Conservation (phyloP, 768 basidiomycete species). For the Hygrocybe punicea region DNA sequence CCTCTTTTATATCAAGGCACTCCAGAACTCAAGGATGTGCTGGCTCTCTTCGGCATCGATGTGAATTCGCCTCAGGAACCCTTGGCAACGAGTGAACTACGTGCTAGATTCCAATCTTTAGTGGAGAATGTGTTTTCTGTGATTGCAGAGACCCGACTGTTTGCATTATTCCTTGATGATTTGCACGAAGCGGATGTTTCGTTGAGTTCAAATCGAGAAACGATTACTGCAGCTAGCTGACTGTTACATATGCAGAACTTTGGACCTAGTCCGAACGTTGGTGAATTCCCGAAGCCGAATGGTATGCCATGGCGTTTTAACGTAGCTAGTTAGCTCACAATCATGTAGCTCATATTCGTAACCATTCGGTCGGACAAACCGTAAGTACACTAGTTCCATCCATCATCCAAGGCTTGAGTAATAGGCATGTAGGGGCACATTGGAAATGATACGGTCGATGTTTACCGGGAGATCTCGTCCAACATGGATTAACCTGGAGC, state of each 20-base stretch:
- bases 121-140: constrained; percentile 69
- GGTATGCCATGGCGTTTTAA: constrained; percentile 35
- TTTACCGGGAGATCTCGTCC: constrained; percentile 55
- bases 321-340: neutral
- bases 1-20: constrained; percentile 69
- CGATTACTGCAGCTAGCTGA: constrained; percentile 1
- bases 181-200: constrained; percentile 73
- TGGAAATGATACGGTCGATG: constrained; percentile 53
- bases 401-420: constrained; percentile 1
- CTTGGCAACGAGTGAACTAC: constrained; percentile 56
- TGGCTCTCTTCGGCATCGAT: constrained; percentile 52
- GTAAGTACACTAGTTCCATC: constrained; percentile 32
- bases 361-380: constrained; percentile 56
- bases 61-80: constrained; percentile 52
- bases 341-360: constrained; percentile 55
- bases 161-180: constrained; percentile 71
- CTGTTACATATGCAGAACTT: constrained; percentile 40
- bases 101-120: constrained; percentile 66
- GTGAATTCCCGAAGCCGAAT: constrained; percentile 64
- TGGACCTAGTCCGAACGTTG: constrained; percentile 63
- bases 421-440: constrained; percentile 34
- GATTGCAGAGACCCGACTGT: constrained; percentile 64
- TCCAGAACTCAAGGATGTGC: constrained; percentile 64
- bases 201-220: constrained; percentile 30
- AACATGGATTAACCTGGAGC: constrained; percentile 67